These are phyloP conservation scores for Penicillium ucsense DNA, from an alignment of 495 filamentous ascomycete species.

Conservation along the genomic window DNA sequence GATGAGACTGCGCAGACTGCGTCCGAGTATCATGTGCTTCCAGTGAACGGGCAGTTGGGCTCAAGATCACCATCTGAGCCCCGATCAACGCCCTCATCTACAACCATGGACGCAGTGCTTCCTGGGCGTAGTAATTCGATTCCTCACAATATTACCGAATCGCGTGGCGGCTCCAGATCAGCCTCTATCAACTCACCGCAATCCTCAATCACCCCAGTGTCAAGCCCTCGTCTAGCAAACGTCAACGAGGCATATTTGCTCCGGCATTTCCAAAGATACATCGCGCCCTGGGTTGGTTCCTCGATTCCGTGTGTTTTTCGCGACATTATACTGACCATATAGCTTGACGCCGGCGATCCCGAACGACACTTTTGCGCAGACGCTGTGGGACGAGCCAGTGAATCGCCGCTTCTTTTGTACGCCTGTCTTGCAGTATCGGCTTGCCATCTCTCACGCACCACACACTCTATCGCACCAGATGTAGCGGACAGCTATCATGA, in stretches of 20 bases:
- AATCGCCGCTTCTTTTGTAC: constrained; percentile 27
- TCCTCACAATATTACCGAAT: constrained; percentile 6
- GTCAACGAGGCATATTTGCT: constrained; percentile 35
- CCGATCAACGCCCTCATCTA: constrained; percentile 19
- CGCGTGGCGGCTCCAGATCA: constrained; percentile 11
- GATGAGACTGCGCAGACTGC: constrained; percentile 36
- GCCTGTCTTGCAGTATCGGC: constrained; percentile 34
- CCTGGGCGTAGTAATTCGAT: constrained; percentile 5
- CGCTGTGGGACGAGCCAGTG: constrained; percentile 26
- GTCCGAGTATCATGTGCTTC: constrained; percentile 30
- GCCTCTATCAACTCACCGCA: constrained; percentile 11
- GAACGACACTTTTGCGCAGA: constrained; percentile 26
- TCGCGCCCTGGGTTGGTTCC: constrained; percentile 29
- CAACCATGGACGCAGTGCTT: constrained; percentile 13
- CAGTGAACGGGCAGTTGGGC: constrained; percentile 8
- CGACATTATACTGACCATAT: background rate
- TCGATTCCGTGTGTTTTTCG: background rate
- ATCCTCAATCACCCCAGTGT: constrained; percentile 11
- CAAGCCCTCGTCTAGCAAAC: constrained; percentile 17
- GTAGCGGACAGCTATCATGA: constrained; percentile 35
- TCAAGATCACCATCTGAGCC: constrained; percentile 18
- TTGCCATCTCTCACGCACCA: constrained; percentile 30
- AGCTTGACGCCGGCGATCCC: constrained; percentile 33
- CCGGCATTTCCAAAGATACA: constrained; percentile 28
- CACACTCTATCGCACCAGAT: constrained; percentile 21